A percentile compares a stretch with the other conserved stretches of the same genome.
Conservation (phyloP, 805 yeast genomes). For the Myxozyma kluyveri region DNA sequence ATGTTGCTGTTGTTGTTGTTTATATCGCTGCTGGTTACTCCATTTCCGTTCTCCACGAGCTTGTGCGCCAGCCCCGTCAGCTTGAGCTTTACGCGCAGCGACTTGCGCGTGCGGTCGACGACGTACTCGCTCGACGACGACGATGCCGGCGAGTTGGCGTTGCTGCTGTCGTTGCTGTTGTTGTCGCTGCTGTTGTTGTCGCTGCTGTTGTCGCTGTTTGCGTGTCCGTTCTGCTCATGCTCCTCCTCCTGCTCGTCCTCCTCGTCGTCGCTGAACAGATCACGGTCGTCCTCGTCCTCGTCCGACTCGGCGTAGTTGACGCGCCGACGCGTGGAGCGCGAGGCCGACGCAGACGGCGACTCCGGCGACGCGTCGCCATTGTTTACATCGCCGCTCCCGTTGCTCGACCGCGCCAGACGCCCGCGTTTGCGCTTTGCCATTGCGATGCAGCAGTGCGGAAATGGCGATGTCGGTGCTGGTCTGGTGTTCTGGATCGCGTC, state of each 20-base stretch:
- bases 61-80: not conserved
- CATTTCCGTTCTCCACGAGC: not conserved
- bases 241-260: conserved; percentile 37
- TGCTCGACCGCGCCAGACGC: not conserved
- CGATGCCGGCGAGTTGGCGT: not conserved
- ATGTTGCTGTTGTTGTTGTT: too few species aligned
- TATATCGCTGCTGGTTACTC: too few species aligned
- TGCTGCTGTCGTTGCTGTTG: not conserved
- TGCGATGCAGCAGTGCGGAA: too few species aligned
- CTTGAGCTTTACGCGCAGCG: conserved; percentile 10
- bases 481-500: too few species aligned
- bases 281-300: conserved; percentile 15
- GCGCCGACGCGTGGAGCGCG: conserved; percentile 17
- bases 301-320: conserved; percentile 19
- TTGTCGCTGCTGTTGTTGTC: conserved; percentile 11
- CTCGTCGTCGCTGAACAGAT: conserved; percentile 45
- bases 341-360: not conserved
- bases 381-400: too few species aligned
- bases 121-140: not conserved
- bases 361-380: too few species aligned
- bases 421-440: not conserved
- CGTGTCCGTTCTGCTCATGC: conserved; percentile 35
- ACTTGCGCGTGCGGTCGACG: too few species aligned
- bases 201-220: conserved; percentile 3
- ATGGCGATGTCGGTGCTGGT: too few species aligned